Evolutionary conservation across 2,329 filamentous ascomycete genomes (phyloP), one percentile per base, ranked within the genome.

Genomic region (Cladosporium phlei): DNA sequence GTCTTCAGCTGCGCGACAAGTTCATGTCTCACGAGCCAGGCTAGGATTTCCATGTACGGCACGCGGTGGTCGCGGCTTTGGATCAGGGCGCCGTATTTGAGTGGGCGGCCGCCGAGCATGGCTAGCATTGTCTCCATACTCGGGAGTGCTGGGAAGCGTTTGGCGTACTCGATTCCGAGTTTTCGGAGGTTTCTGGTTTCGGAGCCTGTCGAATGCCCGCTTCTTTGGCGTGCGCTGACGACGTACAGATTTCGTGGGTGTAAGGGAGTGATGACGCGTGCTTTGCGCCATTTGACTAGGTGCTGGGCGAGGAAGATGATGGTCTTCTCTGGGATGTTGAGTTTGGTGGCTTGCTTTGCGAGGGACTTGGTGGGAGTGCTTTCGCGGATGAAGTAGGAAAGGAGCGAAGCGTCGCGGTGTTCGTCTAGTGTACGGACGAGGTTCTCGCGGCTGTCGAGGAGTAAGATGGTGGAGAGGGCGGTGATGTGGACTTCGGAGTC

Each of bases 1-100:
- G 88, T 93, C 52, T 89, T 86, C 5, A 98, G 76, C 64, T 96
- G 90, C 1, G 87, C 95, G 1, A 96, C 90, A 86, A 93, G 95
- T 11, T 88, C 89, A 37, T 88, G 86, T 30, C 90, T 82, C 71
- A 97, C 82, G 7, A 98, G 77, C 88, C 91, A 98, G 17, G 88
- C 89, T 20, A 98, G 73, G 66, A 97, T 95, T 25, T 87, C 80
- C 66, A 97, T 84, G 65, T 96, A 98, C 2, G 83, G 82, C 5
- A 84, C 82, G 33, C 91, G 86, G 62, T 96, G 89, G 59, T 88
- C 85, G 64, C 90, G 89, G 60, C 83, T 89, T 0, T 91, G 91
- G 34, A 90, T 89, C 55, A 94, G 84, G 45, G 77, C 77, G 58
- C 88, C 87, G 70, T 90, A 98, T 0, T 86, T 83, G 22, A 88